These are phyloP conservation scores for Vitis hybrid DNA, from an alignment of 177 flowering plant species.

Conservation along the genomic window DNA sequence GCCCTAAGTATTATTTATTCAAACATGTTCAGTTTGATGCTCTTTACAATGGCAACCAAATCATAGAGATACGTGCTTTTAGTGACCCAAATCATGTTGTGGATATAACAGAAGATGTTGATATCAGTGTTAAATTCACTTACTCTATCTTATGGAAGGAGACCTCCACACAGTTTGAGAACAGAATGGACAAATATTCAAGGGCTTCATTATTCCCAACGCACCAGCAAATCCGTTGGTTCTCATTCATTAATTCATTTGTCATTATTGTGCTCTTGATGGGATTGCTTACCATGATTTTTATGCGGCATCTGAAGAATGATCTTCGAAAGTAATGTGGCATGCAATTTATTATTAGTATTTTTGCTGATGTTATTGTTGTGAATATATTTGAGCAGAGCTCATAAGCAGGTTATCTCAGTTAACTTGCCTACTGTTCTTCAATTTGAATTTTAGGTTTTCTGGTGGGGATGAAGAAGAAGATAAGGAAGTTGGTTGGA, in stretches of 20 bases:
- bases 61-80: conserved; percentile 61
- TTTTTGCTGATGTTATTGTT: not conserved
- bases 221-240: conserved; percentile 56
- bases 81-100: conserved; percentile 61
- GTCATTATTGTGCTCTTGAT: conserved; percentile 51
- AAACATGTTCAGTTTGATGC: conserved; percentile 61
- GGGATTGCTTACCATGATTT: conserved; percentile 51
- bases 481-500: conserved; percentile 75
- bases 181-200: conserved; percentile 63
- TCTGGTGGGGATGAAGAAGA: conserved; percentile 69
- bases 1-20: conserved; percentile 53
- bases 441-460: conserved; percentile 34
- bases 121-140: conserved; percentile 50
- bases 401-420: not conserved
- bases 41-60: conserved; percentile 57
- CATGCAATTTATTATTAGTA: not conserved
- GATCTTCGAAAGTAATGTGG: conserved; percentile 55
- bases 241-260: conserved; percentile 60
- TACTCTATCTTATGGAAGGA: conserved; percentile 68
- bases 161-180: conserved; percentile 40
- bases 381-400: not conserved
- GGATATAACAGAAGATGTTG: conserved; percentile 60
- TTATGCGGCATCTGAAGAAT: conserved; percentile 60
- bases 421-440: not conserved
- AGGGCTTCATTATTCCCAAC: conserved; percentile 45